A percentile compares a stretch with the other conserved stretches of the same genome.
These are phyloP conservation scores for Flaveria floridana DNA, from an alignment of 140 eudicot species.

Conservation along the genomic window DNA sequence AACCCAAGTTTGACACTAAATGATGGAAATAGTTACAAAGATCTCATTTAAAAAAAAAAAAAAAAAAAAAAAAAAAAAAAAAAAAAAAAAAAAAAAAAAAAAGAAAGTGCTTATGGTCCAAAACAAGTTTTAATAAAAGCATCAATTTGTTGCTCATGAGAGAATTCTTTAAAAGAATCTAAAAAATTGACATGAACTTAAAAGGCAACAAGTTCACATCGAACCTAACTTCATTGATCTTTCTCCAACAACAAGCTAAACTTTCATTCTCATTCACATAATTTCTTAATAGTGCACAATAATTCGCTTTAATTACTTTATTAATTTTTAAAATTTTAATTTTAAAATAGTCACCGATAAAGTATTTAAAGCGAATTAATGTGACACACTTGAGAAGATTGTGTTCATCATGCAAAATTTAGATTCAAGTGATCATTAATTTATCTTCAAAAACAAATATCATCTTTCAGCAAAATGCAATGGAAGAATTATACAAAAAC, in stretches of 20 bases:
- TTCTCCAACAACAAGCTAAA: not conserved
- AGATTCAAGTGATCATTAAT: conserved; percentile 6
- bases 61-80: not conserved
- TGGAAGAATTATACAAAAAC: conserved; percentile 8
- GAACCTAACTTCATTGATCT: conserved; percentile 12
- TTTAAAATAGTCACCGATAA: not conserved
- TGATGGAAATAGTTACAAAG: conserved; percentile 17
- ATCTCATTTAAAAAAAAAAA: not conserved
- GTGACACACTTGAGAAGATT: no score
- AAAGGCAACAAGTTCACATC: conserved; percentile 24
- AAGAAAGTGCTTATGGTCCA: conserved; percentile 33
- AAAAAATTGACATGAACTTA: conserved; percentile 30
- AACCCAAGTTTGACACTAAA: conserved; percentile 21
- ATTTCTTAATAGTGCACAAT: not conserved
- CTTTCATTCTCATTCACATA: not conserved
- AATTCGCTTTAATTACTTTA: no score
- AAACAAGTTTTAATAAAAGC: conserved; percentile 33
- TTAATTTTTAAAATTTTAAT: not conserved
- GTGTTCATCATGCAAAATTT: not conserved
- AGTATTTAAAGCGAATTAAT: not conserved
- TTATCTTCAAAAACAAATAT: not conserved
- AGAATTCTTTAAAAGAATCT: conserved; percentile 25
- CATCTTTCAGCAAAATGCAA: conserved; percentile 22
- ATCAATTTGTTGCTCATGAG: conserved; percentile 30
- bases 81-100: not conserved